Base-by-base conservation (phyloP, 2,329 filamentous ascomycete genomes). In the Arthrobotrys conoides region DNA sequence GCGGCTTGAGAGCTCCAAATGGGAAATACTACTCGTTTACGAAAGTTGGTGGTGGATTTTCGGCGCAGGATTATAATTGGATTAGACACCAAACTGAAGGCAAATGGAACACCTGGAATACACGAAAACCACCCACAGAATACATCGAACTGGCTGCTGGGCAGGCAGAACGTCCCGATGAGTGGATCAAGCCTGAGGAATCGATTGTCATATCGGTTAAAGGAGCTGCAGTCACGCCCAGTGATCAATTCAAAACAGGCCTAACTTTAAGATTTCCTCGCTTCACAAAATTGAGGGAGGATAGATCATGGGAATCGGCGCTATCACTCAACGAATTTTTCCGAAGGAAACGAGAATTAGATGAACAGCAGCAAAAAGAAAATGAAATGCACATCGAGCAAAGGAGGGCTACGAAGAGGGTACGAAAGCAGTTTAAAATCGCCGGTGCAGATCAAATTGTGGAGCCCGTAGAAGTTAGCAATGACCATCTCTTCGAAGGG, bases 11-110 rank as follows among this genome's bases (percentile, higher is more conserved):
- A 30, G 73, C 73, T 18, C 73, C 55, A 22, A 66, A 79, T 20
- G 69, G 71, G 18, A 94, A 93, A 84, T 96, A 91, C 83, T 92
- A 91, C 82, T 97, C 94, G n/a, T 97, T 99, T 85, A 97, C 94
- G 87, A 97, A 96, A 84, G 96, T 99, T 16, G 96, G 96, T n/a
- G 96, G 96, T 67, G 96, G 96, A 0, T 94, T 98, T 83, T 90
- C 89, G 14, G 91, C 90, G 0, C 90, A 92, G 66, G 96, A 99
- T 82, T 98, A 97, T 83, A 90, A 91, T 0, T 90, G 91, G 72
- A 91, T 99, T 55, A 88, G 90, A 4, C 93, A 97, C 82, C 88
- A 90, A 24, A 98, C 95, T 0, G 92, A 97, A 75, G 94, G 92
- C 4, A 97, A 97, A 84, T 99, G 96, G 96, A 88, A 88, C 12